Evolutionary conservation across 2,329 filamentous ascomycete genomes (phyloP).

Genomic region (Chalaropsis ovoidea): DNA sequence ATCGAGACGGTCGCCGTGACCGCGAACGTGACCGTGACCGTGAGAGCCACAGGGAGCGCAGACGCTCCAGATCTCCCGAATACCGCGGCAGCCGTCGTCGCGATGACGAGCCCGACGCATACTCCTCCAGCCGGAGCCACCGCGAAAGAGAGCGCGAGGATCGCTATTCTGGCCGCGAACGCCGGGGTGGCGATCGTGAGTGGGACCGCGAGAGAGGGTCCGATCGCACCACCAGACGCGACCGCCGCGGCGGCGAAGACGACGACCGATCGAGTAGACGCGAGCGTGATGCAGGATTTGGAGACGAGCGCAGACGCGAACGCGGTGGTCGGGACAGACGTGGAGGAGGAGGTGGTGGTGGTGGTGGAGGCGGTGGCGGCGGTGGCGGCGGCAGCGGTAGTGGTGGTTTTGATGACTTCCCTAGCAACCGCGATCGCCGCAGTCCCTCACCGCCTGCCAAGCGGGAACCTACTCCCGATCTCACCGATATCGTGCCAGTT

Average conservation of each 20-base stretch:
- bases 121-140: slow-evolving; percentile 87
- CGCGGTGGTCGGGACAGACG: slow-evolving; percentile 36
- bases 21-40: slow-evolving; percentile 33
- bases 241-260: slow-evolving; percentile 46
- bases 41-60: slow-evolving; percentile 46
- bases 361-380: slow-evolving; percentile 33
- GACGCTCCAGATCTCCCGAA: slow-evolving; percentile 80
- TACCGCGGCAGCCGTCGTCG: slow-evolving; percentile 58
- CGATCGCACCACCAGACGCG: slow-evolving; percentile 29
- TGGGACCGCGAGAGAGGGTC: slow-evolving; percentile 62
- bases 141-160: slow-evolving; percentile 90
- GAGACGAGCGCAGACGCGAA: slow-evolving; percentile 35
- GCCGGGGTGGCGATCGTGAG: slow-evolving; percentile 55
- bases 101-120: slow-evolving; percentile 72
- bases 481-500: slow-evolving; percentile 75
- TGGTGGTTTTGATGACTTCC: slow-evolving; percentile 33
- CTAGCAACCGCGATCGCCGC: slow-evolving; percentile 42
- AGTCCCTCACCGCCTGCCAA: slow-evolving; percentile 78
- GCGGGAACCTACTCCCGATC: slow-evolving; percentile 88
- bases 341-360: slow-evolving; percentile 34
- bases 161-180: slow-evolving; percentile 64
- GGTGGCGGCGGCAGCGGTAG: slow-evolving; percentile 33
- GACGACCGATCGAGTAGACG: slow-evolving; percentile 50
- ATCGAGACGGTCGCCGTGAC: slow-evolving; percentile 25
- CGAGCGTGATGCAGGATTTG: slow-evolving; percentile 45